Percentiles rank a stretch among this genome's conserved stretches.
Evolutionary conservation across 2,329 filamentous ascomycete species (phyloP).

Genomic region (Curvularia eragrostidis): DNA sequence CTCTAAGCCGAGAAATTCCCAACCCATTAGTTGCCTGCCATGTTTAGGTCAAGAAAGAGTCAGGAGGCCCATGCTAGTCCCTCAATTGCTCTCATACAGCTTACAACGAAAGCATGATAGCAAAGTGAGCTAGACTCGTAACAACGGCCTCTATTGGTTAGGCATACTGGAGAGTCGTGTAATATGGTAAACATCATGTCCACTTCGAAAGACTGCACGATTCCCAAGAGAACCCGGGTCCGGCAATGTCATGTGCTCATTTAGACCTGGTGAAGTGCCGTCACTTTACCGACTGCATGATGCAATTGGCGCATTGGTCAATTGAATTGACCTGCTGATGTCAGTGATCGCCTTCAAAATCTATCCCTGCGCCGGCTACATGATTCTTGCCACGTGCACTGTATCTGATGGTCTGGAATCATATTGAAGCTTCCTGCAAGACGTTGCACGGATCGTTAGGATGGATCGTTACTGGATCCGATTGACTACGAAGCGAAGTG

Average conservation of each 20-base stretch:
- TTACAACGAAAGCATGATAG: not conserved
- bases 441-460: conserved; percentile 11
- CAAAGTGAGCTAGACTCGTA: conserved; percentile 2
- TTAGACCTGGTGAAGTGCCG: not conserved
- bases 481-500: not conserved
- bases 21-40: not conserved
- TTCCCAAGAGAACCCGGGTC: not conserved
- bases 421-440: conserved; percentile 2
- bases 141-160: not conserved
- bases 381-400: conserved; percentile 19
- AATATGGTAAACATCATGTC: conserved; percentile 4
- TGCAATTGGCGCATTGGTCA: not conserved
- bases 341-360: not conserved
- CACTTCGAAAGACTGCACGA: not conserved
- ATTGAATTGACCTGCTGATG: conserved; percentile 6
- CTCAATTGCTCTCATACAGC: not conserved
- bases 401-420: conserved; percentile 9
- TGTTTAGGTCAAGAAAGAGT: not conserved
- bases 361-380: conserved; percentile 3
- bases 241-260: not conserved
- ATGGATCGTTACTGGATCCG: not conserved
- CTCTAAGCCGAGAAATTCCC: not conserved
- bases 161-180: conserved; percentile 5
- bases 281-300: not conserved
- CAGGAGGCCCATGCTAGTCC: conserved; percentile 1